A percentile compares a stretch with the other conserved stretches of the same genome.
phyloP scores from a whole-genome alignment of 805 yeast species.

The Wickerhamomyces bisporus region DNA sequence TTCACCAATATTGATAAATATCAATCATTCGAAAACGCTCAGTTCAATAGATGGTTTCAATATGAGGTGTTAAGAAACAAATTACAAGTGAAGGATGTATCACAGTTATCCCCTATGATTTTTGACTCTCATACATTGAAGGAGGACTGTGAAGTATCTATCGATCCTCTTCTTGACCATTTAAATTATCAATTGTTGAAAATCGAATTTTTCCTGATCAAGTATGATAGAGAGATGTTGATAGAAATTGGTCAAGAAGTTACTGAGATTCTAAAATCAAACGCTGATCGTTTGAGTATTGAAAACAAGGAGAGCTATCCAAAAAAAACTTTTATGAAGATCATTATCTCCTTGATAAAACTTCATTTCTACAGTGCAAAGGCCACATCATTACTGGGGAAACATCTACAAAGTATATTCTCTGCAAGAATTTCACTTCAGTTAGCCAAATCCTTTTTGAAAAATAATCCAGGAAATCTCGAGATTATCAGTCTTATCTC shows the following conservation, averaged over 20 bases:
- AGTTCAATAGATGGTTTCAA: slow-evolving; percentile 14
- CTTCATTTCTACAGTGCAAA: slow-evolving; percentile 17
- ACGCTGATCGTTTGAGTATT: slow-evolving; percentile 5
- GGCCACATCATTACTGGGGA: slow-evolving; percentile 12
- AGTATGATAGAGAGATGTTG: slow-evolving; percentile 11
- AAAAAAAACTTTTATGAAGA: slow-evolving; percentile 8
- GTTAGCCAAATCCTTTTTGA: slow-evolving; percentile 47
- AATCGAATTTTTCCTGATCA: slow-evolving; percentile 11
- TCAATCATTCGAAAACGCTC: neutral
- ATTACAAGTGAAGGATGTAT: slow-evolving; percentile 7
- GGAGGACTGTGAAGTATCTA: slow-evolving; percentile 1
- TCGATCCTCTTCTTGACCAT: slow-evolving; percentile 3
- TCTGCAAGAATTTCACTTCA: slow-evolving; percentile 47
- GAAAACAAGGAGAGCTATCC: slow-evolving; percentile 11
- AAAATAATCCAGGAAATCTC: slow-evolving; percentile 28
- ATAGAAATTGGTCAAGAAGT: slow-evolving; percentile 7
- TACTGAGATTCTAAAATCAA: neutral
- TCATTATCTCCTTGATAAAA: slow-evolving; percentile 8
- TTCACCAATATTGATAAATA: slow-evolving; percentile 12
- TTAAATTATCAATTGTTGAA: slow-evolving; percentile 11
- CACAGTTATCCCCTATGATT: slow-evolving; percentile 1
- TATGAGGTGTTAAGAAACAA: slow-evolving; percentile 10
- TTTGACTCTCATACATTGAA: slow-evolving; percentile 3
- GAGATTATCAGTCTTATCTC: slow-evolving; percentile 31
- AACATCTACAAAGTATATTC: slow-evolving; percentile 22